Conservation (phyloP, 2,329 filamentous ascomycete species). For the Fusarium goolgardi region DNA sequence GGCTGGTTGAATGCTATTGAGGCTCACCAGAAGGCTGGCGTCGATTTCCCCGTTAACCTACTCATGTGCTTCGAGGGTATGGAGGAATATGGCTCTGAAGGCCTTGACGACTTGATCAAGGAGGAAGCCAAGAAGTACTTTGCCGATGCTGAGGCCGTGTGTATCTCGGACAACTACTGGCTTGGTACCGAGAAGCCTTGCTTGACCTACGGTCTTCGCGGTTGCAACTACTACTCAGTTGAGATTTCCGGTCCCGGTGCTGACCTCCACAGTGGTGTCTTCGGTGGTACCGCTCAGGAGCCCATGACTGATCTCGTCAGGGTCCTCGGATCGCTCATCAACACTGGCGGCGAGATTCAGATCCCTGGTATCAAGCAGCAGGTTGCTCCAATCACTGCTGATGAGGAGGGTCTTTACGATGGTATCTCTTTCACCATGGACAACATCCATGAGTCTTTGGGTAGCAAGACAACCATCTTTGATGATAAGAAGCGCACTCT, state of each 20-base stretch:
- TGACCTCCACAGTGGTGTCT: conserved; percentile 96
- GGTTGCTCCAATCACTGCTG: conserved; percentile 86
- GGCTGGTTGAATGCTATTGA: conserved; percentile 99
- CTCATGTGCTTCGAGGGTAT: conserved; percentile 99
- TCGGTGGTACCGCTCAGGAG: conserved; percentile 95
- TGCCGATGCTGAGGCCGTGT: conserved; percentile 93
- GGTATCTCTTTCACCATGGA: conserved; percentile 96
- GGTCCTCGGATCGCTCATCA: conserved; percentile 85
- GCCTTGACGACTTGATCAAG: conserved; percentile 92
- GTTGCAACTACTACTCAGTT: conserved; percentile 97
- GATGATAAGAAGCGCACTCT: conserved; percentile 90
- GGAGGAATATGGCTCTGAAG: conserved; percentile 98
- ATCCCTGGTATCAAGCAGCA: conserved; percentile 96
- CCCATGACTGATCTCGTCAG: conserved; percentile 96
- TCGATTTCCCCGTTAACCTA: conserved; percentile 96
- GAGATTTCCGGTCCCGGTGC: conserved; percentile 91
- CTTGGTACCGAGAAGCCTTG: conserved; percentile 98
- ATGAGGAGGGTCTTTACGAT: conserved; percentile 89
- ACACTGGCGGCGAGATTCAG: conserved; percentile 89
- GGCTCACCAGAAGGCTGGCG: conserved; percentile 92
- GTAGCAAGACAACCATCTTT: conserved; percentile 87
- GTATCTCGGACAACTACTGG: conserved; percentile 99
- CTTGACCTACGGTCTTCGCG: conserved; percentile 94
- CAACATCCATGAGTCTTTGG: conserved; percentile 90
- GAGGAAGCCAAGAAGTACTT: conserved; percentile 94